Base-by-base conservation (phyloP, 768 basidiomycete species). In the Agaricus subrufescens region DNA sequence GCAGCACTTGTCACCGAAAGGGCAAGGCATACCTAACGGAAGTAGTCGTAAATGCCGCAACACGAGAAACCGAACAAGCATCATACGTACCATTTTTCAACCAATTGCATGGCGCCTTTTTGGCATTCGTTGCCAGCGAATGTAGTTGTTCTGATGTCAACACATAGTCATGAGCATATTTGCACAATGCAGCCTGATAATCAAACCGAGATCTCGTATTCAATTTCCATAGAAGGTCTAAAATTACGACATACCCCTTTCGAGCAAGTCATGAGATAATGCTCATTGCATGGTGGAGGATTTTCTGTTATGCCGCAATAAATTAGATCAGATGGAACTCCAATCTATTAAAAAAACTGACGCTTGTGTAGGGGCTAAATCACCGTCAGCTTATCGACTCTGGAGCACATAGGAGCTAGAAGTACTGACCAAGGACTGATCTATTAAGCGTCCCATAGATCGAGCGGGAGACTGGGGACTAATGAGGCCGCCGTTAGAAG, bases 51-150 rank as follows among this genome's bases (percentile, higher is more conserved):
- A 40, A 57, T 6, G 30, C 42, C 46, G 44, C 31, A n/a, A 11
- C 56, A 15, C 23, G 10, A 52, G 29, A n/a, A 52, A 43, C 37
- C 27, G 44, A 31, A 46, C 29, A 26, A 44, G 27, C 30, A 19
- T 44, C 72, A 27, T 54, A 84, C 89, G 25, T 55, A 84, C 89
- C 87, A 61, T 86, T 89, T 71, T 91, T 91, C 19, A 89, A 74
- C 77, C 85, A 89, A 66, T 89, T 91, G 70, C 90, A 92, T 0
- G 90, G 90, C 1, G 89, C 89, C 61, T 91, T 91, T 72, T 90
- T 91, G 26, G 90, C 90, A 63, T 86, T 89, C 64, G 75, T 80
- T 30, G 87, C 79, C 65, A 92, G 70, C n/a, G 79, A 80, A 29
- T 79, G 78, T 57, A 91, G 73, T 66, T 92, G 89, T 46, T 89